Conservation (phyloP, 2,329 filamentous ascomycete species). For the Didymella sp. region DNA sequence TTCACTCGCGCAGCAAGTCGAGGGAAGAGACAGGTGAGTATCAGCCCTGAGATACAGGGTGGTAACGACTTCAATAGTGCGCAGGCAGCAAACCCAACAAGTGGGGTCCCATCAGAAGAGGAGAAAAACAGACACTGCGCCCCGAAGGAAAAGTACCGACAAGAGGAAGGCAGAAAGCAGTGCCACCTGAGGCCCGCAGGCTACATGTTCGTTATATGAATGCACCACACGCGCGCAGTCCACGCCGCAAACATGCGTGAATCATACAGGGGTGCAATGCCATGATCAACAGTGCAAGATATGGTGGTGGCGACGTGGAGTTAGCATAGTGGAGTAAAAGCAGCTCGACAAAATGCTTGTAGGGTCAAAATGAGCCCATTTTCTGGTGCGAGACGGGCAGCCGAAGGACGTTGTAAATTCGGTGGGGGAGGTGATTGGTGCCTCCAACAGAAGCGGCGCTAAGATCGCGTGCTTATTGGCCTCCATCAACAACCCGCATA, state of each 20-base stretch:
- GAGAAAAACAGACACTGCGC: conserved; percentile 30
- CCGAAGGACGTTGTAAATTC: conserved; percentile 11
- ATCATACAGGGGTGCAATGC: conserved; percentile 12
- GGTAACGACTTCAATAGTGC: conserved; percentile 16
- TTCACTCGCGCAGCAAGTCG: neutral
- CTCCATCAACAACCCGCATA: neutral
- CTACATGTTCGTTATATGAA: conserved; percentile 43
- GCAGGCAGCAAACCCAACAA: conserved; percentile 27
- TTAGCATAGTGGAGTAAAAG: conserved; percentile 10
- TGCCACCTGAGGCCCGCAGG: conserved; percentile 43
- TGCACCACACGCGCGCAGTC: conserved; percentile 35
- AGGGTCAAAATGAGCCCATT: conserved; percentile 11
- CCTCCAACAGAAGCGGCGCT: conserved; percentile 18
- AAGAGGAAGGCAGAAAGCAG: conserved; percentile 35
- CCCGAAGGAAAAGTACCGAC: conserved; percentile 28
- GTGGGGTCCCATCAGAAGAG: conserved; percentile 22
- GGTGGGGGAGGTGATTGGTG: conserved; percentile 3
- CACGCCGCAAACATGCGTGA: conserved; percentile 32
- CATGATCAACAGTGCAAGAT: conserved; percentile 4
- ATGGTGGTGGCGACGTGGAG: conserved; percentile 17
- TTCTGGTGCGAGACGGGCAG: conserved; percentile 7
- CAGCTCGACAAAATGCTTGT: conserved; percentile 15
- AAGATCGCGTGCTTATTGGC: conserved; percentile 17
- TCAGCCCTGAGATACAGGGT: conserved; percentile 14
- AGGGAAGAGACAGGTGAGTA: conserved; percentile 6